Percentiles rank a stretch among this genome's conserved stretches.
Evolutionary conservation across 2,329 filamentous ascomycete genomes (phyloP).

Genomic region (Alternaria burnsii): DNA sequence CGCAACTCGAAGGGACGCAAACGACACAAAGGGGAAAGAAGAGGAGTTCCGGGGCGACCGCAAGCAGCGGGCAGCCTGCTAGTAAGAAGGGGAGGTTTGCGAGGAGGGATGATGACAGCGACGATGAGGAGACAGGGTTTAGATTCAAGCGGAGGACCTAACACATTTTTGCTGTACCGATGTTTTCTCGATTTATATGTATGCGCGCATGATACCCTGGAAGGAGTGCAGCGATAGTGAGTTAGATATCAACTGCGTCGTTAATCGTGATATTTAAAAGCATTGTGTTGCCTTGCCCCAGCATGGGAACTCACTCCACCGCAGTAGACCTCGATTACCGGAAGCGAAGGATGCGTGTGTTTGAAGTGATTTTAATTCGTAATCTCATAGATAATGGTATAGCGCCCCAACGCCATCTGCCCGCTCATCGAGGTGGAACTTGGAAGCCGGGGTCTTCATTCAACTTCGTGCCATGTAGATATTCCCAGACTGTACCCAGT

Average conservation of each 20-base stretch:
- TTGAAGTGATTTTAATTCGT: constrained; percentile 10
- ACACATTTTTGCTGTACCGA: neutral
- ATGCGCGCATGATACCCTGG: constrained; percentile 14
- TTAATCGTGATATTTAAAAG: neutral
- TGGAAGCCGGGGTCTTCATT: neutral
- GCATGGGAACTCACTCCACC: neutral
- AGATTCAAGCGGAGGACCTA: constrained; percentile 56
- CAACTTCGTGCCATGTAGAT: neutral
- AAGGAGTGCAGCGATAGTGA: neutral
- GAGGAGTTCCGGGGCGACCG: constrained; percentile 31
- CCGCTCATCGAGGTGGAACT: constrained; percentile 3
- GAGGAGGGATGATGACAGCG: constrained; percentile 58
- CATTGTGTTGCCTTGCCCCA: neutral
- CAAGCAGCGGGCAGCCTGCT: constrained; percentile 34
- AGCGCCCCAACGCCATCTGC: constrained; percentile 12
- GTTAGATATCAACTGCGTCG: neutral
- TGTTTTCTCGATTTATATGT: neutral
- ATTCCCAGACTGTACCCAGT: neutral
- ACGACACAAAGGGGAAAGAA: constrained; percentile 41
- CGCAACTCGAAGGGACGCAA: constrained; percentile 43
- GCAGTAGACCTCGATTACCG: neutral
- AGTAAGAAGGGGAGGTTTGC: constrained; percentile 38
- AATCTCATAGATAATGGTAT: constrained; percentile 7
- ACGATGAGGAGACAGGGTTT: constrained; percentile 66
- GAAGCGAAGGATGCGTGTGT: neutral